Evolutionary conservation across 163 green algal genomes (phyloP).

Genomic region (Coccomyxa subellipsoidea): DNA sequence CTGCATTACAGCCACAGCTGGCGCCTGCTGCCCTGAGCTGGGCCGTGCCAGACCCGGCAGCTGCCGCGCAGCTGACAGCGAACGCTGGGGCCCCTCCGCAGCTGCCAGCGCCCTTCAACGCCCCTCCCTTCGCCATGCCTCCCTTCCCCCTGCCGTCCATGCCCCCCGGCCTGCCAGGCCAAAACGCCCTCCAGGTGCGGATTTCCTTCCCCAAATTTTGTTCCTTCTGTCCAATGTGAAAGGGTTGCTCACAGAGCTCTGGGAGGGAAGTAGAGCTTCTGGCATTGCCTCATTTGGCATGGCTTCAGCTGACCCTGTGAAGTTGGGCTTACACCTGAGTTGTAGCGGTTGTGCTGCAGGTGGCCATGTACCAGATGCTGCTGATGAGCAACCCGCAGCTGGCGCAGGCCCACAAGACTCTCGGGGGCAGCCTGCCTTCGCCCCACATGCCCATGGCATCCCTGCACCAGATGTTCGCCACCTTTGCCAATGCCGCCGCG

Average conservation of each 20-base stretch:
- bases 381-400: slow-evolving; percentile 1
- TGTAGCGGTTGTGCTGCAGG: background rate
- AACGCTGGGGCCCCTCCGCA: background rate
- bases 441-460: background rate
- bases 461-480: background rate
- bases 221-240: too few species aligned
- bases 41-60: too few species aligned
- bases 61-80: background rate
- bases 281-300: too few species aligned
- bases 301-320: too few species aligned
- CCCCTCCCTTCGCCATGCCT: background rate
- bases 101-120: background rate
- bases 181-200: background rate
- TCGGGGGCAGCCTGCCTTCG: background rate
- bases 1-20: background rate
- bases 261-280: too few species aligned
- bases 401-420: background rate
- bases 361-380: slow-evolving; percentile 6
- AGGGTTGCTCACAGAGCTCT: too few species aligned
- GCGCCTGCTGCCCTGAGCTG: background rate
- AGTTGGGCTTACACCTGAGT: too few species aligned
- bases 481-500: background rate
- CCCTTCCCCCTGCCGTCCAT: background rate
- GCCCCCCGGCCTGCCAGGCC: background rate
- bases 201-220: background rate